A percentile compares a stretch with the other conserved stretches of the same genome.
phyloP scores from a whole-genome alignment of 2,329 filamentous ascomycete genomes.

The Botrytis byssoidea region DNA sequence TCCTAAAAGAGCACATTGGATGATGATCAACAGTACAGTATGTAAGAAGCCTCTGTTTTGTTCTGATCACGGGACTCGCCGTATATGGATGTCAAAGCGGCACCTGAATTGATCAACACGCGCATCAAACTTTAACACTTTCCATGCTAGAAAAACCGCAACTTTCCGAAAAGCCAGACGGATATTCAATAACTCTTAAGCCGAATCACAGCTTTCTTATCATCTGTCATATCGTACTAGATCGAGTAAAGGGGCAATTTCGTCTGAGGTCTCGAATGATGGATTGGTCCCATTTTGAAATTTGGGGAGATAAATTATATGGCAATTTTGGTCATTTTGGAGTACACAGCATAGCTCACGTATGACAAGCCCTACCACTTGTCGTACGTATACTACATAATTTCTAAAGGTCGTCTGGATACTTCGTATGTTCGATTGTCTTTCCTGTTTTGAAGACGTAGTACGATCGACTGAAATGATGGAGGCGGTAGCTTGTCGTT shows the following conservation, averaged over 20 bases:
- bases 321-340: neutral
- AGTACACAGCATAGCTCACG: neutral
- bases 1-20: accelerated
- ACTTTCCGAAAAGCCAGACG: neutral
- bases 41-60: neutral
- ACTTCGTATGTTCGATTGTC: neutral
- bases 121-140: neutral
- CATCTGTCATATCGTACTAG: constrained; percentile 5
- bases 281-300: neutral
- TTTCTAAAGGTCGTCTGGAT: neutral
- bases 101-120: neutral
- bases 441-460: neutral
- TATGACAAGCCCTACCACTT: neutral
- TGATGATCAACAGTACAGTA: neutral
- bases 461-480: neutral
- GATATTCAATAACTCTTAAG: neutral
- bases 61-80: constrained; percentile 6
- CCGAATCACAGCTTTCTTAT: too few species aligned
- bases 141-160: neutral
- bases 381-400: neutral
- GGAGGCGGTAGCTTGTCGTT: neutral
- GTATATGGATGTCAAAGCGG: neutral
- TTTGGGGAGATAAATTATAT: neutral
- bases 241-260: neutral
- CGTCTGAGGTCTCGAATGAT: neutral